Base-by-base conservation (phyloP, 495 filamentous ascomycete genomes). In the Penicillium canescens region DNA sequence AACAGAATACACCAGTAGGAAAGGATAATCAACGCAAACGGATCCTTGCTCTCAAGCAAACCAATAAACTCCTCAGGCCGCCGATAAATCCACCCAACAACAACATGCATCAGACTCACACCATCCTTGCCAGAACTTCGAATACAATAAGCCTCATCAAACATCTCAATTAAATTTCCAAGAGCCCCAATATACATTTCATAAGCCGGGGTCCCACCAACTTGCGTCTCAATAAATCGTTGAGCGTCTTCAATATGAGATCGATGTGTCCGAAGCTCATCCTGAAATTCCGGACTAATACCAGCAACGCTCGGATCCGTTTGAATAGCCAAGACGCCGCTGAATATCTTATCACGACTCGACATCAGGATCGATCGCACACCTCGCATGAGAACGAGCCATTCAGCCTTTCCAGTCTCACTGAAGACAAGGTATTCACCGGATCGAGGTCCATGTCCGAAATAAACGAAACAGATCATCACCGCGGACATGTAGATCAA, bases 371-470 rank as follows among this genome's bases (percentile, higher is more conserved):
- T 72, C 0, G 61, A 57, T 6, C 66, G 67, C 40, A 80, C 77
- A 0, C 77, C 77, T 6, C 66, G 63, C 56, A 80, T 67, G 14
- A 78, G 65, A 10, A 74, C 66, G 4, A 69, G 61, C 77, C 76
- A 80, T 50, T 79, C 74, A 1, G 71, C 60, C 14, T 65, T 59
- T 0, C 74, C 73, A 3, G 42, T 53, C 5, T 65, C 56, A 45
- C 68, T 70, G 62, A 78, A 78, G n/a, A 78, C 62, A 10, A 78
- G 68, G 38, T 72, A 77, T 40, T 77, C 71, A 11, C 71, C 73
- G 0, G 42, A 35, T 3, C 62, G 59, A 0, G 75, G 74, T 0
- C 75, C 74, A 20, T 70, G 68, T 6, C 67, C 76, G 20, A 77
- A 78, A 53, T 80, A 79, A 2, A 76, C 66, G 26, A 79, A 70